Conservation (phyloP, 495 filamentous ascomycete genomes). For the Evansstolkia leycettana region DNA sequence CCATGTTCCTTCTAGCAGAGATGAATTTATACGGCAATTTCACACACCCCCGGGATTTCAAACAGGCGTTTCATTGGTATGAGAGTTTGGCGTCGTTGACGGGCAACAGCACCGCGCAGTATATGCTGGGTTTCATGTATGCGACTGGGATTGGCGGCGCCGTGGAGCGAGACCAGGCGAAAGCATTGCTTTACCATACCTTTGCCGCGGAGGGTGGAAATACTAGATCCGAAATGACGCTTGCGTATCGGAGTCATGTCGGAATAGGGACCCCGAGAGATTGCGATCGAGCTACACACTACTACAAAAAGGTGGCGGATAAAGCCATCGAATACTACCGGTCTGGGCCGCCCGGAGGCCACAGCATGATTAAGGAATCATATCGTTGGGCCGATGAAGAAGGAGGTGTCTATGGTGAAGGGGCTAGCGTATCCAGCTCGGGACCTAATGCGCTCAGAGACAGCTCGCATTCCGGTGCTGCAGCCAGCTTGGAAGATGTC, state of each 20-base stretch:
- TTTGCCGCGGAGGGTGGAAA: conserved; percentile 82
- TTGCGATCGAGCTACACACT: conserved; percentile 73
- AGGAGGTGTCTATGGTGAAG: conserved; percentile 90
- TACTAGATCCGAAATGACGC: conserved; percentile 83
- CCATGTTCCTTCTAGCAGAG: conserved; percentile 80
- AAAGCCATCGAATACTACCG: conserved; percentile 79
- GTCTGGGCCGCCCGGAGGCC: conserved; percentile 85
- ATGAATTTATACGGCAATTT: conserved; percentile 97
- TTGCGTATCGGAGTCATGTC: conserved; percentile 73
- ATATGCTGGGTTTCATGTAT: conserved; percentile 95
- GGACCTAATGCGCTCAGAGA: conserved; percentile 72
- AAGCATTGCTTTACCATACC: conserved; percentile 85
- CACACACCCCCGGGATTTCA: conserved; percentile 74
- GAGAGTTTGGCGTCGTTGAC: conserved; percentile 59
- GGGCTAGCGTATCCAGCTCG: conserved; percentile 81
- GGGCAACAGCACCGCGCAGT: conserved; percentile 84
- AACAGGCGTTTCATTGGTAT: conserved; percentile 71
- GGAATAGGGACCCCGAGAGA: conserved; percentile 77
- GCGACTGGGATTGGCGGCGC: conserved; percentile 78
- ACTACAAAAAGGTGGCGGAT: conserved; percentile 89
- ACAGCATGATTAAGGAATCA: conserved; percentile 57
- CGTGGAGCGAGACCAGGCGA: conserved; percentile 81
- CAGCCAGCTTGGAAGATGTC: conserved; percentile 82
- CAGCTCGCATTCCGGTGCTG: conserved; percentile 54
- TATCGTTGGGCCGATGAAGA: conserved; percentile 74